These are phyloP conservation scores for Hemileccinum rubropunctum DNA, from an alignment of 768 basidiomycete genomes.

Conservation along the genomic window DNA sequence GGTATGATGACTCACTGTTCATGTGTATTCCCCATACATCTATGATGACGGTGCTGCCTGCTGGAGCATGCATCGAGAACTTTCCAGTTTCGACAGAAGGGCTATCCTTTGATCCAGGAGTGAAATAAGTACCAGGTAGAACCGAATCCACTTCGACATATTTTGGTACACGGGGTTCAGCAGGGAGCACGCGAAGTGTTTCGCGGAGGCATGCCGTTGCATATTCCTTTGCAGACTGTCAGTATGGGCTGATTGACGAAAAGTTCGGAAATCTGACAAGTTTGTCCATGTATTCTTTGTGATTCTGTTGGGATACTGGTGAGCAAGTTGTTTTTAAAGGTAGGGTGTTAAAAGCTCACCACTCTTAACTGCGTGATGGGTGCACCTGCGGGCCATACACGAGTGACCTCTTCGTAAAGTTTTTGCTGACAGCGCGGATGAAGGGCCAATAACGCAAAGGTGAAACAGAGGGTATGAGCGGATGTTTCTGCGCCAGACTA, in stretches of 20 bases:
- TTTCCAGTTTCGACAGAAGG: constrained; percentile 24
- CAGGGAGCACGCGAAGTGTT: constrained; percentile 43
- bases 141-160: constrained; percentile 34
- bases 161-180: constrained; percentile 37
- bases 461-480: constrained; percentile 43
- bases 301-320: constrained; percentile 27
- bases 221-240: constrained; percentile 36
- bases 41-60: constrained; percentile 38
- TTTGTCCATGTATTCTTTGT: constrained; percentile 38
- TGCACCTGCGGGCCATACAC: constrained; percentile 38
- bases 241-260: background rate
- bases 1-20: constrained; percentile 37
- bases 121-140: constrained; percentile 35
- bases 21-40: constrained; percentile 44
- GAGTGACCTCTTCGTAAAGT: constrained; percentile 39
- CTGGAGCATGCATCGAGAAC: constrained; percentile 35
- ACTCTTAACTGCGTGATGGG: constrained; percentile 24
- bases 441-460: constrained; percentile 44
- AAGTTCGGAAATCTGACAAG: constrained; percentile 27
- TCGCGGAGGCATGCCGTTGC: constrained; percentile 44
- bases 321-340: background rate
- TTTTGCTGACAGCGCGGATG: constrained; percentile 48
- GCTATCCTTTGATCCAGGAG: constrained; percentile 15
- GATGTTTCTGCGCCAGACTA: constrained; percentile 41
- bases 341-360: constrained; percentile 23